A percentile compares a stretch with the other conserved stretches of the same genome.
Conservation (phyloP, 495 filamentous ascomycete genomes). For the Penicillium flavigenum region DNA sequence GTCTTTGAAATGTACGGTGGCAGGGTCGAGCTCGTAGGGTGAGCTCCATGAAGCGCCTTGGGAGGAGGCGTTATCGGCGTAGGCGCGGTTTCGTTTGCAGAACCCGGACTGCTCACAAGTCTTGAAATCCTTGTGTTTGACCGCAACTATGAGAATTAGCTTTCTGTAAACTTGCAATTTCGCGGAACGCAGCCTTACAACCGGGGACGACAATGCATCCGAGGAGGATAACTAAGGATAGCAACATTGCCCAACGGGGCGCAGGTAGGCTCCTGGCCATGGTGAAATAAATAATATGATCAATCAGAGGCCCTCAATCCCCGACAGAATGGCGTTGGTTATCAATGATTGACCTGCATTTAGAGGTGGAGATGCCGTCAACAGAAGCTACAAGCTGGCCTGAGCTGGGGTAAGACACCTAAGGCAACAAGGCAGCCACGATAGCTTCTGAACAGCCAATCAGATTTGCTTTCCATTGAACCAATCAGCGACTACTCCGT, state of each 20-base stretch:
- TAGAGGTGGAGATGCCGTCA: constrained; percentile 29
- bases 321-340: constrained; percentile 24
- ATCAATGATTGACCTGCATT: constrained; percentile 37
- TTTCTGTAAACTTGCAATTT: background rate
- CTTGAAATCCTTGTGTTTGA: constrained; percentile 97
- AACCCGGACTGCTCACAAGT: constrained; percentile 93
- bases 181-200: constrained; percentile 27
- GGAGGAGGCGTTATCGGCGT: constrained; percentile 71
- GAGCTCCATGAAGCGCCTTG: constrained; percentile 68
- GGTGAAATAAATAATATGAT: constrained; percentile 20
- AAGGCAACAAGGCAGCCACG: constrained; percentile 19
- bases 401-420: constrained; percentile 37
- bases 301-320: constrained; percentile 43
- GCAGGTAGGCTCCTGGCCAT: constrained; percentile 48
- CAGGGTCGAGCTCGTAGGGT: constrained; percentile 73
- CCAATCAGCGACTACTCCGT: background rate
- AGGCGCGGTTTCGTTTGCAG: constrained; percentile 89
- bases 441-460: constrained; percentile 17
- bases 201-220: constrained; percentile 42
- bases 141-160: constrained; percentile 54
- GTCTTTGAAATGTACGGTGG: constrained; percentile 71
- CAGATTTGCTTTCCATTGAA: background rate
- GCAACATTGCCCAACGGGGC: constrained; percentile 59
- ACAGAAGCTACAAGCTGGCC: constrained; percentile 45
- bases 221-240: constrained; percentile 39